Base-by-base conservation (phyloP, 2,329 filamentous ascomycete species). In the Botrytis paeoniae region DNA sequence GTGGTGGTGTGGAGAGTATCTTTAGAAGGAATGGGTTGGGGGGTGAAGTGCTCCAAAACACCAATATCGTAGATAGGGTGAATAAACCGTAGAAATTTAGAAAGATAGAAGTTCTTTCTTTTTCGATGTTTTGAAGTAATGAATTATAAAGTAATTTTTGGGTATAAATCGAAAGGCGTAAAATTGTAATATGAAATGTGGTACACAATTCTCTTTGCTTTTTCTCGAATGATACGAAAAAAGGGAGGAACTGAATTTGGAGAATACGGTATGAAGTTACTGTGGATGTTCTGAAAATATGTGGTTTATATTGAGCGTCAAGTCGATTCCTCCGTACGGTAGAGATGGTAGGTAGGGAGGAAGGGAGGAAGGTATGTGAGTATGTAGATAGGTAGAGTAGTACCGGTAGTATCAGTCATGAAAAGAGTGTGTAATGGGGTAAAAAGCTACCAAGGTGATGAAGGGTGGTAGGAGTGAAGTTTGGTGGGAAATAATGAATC, bases 1-100 rank as follows among this genome's bases (percentile, higher is more conserved):
- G 48, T 48, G 41, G 41, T 41, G 29, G 14, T 22, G 32, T 54
- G 48, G 43, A 37, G 48, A 29, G 45, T 25, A 45, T 37, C 43
- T 66, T 14, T 5, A 57, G 61, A 66, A 71, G 70, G 70, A 66
- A 71, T 71, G 61, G 70, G 45, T 65, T 41, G 61, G 62, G 70
- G 51, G 51, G 51, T 39, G 54, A 43, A 43, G 29, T 32, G 51
- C 29, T n/a, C 43, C 63, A 51, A 66, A 62, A 70, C 45, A 54
- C 22, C 39, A 29, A 22, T 16, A 39, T 51, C 32, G 48, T 14
- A 59, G n/a, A 32, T 7, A 62, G 18, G 54, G 54, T 70, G 45
- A 62, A 62, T 69, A 69, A 69, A 69, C 51, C 60, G 37, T 35
- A 32, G 29, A 57, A 69, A 69, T 37, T 45, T 8, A 41, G 65